phyloP scores from a whole-genome alignment of 441 rosid species.

The Gossypium trilobum region DNA sequence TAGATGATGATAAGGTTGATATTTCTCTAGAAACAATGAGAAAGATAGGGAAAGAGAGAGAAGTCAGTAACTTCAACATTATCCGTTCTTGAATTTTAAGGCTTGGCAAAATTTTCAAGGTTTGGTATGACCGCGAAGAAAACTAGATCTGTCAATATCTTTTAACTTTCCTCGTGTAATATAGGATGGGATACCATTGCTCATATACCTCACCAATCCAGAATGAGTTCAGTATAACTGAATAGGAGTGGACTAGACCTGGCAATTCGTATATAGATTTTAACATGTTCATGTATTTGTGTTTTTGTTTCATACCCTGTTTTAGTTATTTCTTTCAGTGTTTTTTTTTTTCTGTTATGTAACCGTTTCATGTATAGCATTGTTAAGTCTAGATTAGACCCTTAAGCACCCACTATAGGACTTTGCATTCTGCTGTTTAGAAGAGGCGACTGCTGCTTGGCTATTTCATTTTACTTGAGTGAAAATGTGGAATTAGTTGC shows the following conservation, averaged over 20 bases:
- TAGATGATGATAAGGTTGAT: too few relatives aligned
- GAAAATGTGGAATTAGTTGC: background rate
- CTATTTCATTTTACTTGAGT: background rate
- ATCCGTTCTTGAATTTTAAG: background rate
- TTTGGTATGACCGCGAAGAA: background rate
- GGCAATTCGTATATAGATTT: background rate
- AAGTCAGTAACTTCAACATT: background rate
- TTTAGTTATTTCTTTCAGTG: too few relatives aligned
- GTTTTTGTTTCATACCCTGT: background rate
- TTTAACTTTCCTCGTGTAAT: background rate
- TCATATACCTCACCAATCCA: background rate
- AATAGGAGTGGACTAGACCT: background rate
- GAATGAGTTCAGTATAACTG: background rate
- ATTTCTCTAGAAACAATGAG: too few relatives aligned
- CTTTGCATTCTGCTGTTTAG: background rate
- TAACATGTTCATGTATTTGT: background rate
- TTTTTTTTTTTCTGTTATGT: too few relatives aligned
- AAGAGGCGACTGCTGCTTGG: background rate
- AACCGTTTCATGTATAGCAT: too few relatives aligned
- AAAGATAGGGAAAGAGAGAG: too few relatives aligned
- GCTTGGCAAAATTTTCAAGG: background rate
- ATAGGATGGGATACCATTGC: background rate
- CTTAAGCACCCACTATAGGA: background rate
- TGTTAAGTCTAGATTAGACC: too few relatives aligned
- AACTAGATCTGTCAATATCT: background rate